Conservation (phyloP, 139 green algal species). For the Choricystis sp. region DNA sequence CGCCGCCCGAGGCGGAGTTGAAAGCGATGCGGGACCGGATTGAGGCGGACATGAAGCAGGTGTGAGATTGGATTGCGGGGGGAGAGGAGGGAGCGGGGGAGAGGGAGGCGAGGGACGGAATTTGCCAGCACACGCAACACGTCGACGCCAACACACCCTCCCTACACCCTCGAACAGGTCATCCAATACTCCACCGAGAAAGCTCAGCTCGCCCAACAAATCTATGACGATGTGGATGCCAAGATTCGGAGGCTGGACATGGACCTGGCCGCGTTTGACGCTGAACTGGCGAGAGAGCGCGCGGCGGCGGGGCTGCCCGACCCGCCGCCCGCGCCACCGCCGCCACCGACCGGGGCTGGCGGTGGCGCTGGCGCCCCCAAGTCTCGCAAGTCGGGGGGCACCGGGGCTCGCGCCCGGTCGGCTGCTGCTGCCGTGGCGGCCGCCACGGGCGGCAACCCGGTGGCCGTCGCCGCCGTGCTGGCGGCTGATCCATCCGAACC, state of each 20-base stretch:
- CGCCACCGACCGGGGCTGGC: too few species aligned
- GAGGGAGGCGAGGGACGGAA: slow-evolving; percentile 7
- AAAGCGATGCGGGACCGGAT: neutral
- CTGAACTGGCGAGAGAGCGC: slow-evolving; percentile 1
- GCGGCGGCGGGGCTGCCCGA: neutral
- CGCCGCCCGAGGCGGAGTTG: neutral
- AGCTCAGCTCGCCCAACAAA: slow-evolving; percentile 41
- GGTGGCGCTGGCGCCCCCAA: neutral
- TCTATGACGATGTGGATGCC: slow-evolving; percentile 69
- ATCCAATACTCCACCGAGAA: slow-evolving; percentile 1
- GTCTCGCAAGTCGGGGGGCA: neutral
- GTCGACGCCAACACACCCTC: neutral
- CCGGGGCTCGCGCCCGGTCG: too few species aligned
- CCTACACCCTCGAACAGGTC: neutral
- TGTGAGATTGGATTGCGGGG: neutral
- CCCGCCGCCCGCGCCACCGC: too few species aligned
- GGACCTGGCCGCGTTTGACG: slow-evolving; percentile 39
- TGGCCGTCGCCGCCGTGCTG: slow-evolving; percentile 1
- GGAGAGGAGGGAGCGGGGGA: slow-evolving; percentile 11
- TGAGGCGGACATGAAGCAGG: slow-evolving; percentile 1
- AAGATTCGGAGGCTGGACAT: slow-evolving; percentile 56
- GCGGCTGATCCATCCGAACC: slow-evolving; percentile 32
- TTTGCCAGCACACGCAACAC: neutral
- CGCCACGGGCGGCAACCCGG: too few species aligned
- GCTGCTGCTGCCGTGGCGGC: neutral